Base-by-base conservation (phyloP, 257 asterid genomes). In the Ajuga chamaepitys region DNA sequence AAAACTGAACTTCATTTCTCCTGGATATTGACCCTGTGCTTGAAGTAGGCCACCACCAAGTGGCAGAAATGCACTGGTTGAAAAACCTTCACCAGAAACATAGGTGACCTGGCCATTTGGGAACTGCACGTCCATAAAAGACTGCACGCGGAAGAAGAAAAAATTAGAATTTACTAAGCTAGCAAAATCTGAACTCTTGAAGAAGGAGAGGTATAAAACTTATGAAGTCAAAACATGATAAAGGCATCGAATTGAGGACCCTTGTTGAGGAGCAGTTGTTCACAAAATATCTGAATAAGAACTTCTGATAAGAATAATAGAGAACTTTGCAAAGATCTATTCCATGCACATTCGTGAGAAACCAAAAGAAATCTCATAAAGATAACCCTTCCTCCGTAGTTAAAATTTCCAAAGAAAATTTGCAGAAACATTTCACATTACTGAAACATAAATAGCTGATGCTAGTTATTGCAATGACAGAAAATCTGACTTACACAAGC, bases 11-110 rank as follows among this genome's bases (percentile, higher is more conserved):
- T 74, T 94, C 90, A 90, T 86, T 66, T 90, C 99, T 64, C 99
- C 97, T 0, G 97, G 99, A 76, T 86, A 90, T 70, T 86, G 97
- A 71, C 99, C 99, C 78, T 94, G 97, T 21, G 89, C 97, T 82
- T 94, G 99, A 70, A 94, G 93, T 44, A 94, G 77, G 44, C 99
- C 99, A 20, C 97, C 99, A 7, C 86, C 83, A 26, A 88, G 60
- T 48, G 97, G 97, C 71, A 90, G 63, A 76, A 84, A 94, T 3
- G 96, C 96, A 79, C 96, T 90, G 57, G 96, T 83, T 13, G 97
- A 90, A 26, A 94, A 22, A 46, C 99, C 99, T 79, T 94, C 99
- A 24, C 97, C 99, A 68, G 99, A 75, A 47, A 90, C 81, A 70
- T 86, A 90, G 2, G 97, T 94, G 47, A 94, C 71, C 78, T 94